Conservation (phyloP, 805 yeast genomes). For the Yueomyces sp. region DNA sequence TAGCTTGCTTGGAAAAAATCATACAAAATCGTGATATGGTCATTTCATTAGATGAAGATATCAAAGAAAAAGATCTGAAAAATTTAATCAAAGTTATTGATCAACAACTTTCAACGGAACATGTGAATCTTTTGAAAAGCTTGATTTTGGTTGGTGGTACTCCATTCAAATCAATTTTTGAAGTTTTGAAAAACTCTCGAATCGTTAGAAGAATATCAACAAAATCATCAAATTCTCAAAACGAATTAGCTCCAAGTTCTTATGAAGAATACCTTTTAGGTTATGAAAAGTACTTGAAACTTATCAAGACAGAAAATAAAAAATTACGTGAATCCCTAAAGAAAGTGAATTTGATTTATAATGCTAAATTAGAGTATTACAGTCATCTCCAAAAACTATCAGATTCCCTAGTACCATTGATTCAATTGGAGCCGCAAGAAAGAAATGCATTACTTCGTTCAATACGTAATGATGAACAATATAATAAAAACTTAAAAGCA, state of each 20-base stretch:
- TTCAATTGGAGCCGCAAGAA: slow-evolving; percentile 13
- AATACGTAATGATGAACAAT: slow-evolving; percentile 12
- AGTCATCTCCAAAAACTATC: slow-evolving; percentile 76
- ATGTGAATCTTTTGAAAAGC: slow-evolving; percentile 16
- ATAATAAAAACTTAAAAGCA: slow-evolving; percentile 9
- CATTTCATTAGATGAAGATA: slow-evolving; percentile 15
- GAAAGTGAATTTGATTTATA: slow-evolving; percentile 51
- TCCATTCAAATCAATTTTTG: slow-evolving; percentile 21
- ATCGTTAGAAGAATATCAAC: slow-evolving; percentile 10
- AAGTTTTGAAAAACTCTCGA: slow-evolving; percentile 20
- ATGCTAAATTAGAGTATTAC: slow-evolving; percentile 70
- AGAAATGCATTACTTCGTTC: slow-evolving; percentile 9
- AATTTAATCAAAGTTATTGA: slow-evolving; percentile 6
- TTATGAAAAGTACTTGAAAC: slow-evolving; percentile 10
- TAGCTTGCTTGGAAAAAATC: slow-evolving; percentile 39
- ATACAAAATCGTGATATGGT: slow-evolving; percentile 31
- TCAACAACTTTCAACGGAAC: slow-evolving; percentile 19
- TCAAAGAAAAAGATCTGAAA: slow-evolving; percentile 6
- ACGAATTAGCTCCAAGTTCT: not conserved
- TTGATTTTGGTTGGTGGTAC: slow-evolving; percentile 13
- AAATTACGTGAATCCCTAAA: slow-evolving; percentile 31
- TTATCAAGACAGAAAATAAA: slow-evolving; percentile 15
- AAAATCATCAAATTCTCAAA: slow-evolving; percentile 2
- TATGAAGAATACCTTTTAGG: slow-evolving; percentile 18
- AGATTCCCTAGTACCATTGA: slow-evolving; percentile 55